Base-by-base conservation (phyloP, 202 grass and related monocot species). In the Dendrocalamus latiflorus region DNA sequence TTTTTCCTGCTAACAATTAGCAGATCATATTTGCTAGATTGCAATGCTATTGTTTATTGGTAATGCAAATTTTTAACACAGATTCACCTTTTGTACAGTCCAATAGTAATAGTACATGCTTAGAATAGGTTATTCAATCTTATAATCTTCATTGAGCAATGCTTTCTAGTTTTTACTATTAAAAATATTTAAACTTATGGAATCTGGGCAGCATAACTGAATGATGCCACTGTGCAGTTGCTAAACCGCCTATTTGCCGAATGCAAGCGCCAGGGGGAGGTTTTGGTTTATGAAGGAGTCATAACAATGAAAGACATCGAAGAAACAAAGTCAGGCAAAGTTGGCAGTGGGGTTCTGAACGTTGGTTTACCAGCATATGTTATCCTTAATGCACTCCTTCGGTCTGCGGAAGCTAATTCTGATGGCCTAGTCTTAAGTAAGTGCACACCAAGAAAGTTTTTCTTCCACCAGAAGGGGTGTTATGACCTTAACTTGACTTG, bases 331-430 rank as follows among this genome's bases (percentile, higher is more conserved):
- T 99, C 74, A 10, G 87, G 83, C 43, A 99, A 93, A 74, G 83
- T 87, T 44, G 89, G 89, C 37, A 93, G 90, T 34, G 86, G 87
- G 54, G 73, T 94, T 72, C 75, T 99, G 55, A 93, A 89, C 41
- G 85, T 93, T 70, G 96, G 93, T 70, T 89, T 99, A 65, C 96
- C 96, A 21, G 96, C 96, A 70, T 99, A 92, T 86, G 91, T 84
- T 45, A 99, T 99, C 48, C 96, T 99, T 81, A 89, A 93, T 66
- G 83, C 73, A 58, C 91, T 99, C 49, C 65, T 99, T 68, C 81
- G 83, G 18, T 99, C 96, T 4, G 91, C 87, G 64, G 90, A 92
- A 56, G 80, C 85, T 60, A 85, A 90, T 72, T 90, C 87, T 49
- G 83, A 51, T 47, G 91, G 96, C 37, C 57, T 99, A 58, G 11